These are phyloP conservation scores for Kluyveromyces sp. DNA, from an alignment of 1,139 yeast species.

Conservation along the genomic window DNA sequence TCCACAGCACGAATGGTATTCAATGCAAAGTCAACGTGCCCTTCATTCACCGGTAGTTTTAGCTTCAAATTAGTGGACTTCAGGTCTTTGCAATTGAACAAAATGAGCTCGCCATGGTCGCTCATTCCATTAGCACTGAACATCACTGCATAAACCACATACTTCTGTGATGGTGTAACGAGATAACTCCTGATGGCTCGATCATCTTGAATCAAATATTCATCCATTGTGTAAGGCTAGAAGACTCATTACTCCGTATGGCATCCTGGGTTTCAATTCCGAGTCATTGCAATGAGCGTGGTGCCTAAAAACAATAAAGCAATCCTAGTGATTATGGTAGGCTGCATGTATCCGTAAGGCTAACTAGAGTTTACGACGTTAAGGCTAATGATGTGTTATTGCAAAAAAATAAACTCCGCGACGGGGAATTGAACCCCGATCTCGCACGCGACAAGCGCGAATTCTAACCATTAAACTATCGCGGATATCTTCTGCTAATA, in stretches of 20 bases:
- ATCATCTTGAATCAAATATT: background rate
- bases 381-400: too few species aligned
- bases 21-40: background rate
- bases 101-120: background rate
- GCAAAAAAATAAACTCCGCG: constrained; percentile 30
- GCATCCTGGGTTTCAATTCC: too few species aligned
- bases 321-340: too few species aligned
- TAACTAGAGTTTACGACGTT: background rate
- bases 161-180: constrained; percentile 6
- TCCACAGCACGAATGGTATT: constrained; percentile 7
- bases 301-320: too few species aligned
- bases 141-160: constrained; percentile 3
- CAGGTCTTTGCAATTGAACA: constrained; percentile 1
- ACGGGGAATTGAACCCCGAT: constrained; percentile 37
- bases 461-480: constrained; percentile 36
- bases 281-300: too few species aligned
- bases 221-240: background rate
- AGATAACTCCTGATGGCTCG: background rate
- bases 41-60: background rate
- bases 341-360: too few species aligned
- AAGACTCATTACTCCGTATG: too few species aligned
- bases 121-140: background rate
- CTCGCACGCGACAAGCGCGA: constrained; percentile 37
- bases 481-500: too few species aligned
- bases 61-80: constrained; percentile 1